These are phyloP conservation scores for Tephrocybe sp. DNA, from an alignment of 768 basidiomycete genomes.

Conservation along the genomic window DNA sequence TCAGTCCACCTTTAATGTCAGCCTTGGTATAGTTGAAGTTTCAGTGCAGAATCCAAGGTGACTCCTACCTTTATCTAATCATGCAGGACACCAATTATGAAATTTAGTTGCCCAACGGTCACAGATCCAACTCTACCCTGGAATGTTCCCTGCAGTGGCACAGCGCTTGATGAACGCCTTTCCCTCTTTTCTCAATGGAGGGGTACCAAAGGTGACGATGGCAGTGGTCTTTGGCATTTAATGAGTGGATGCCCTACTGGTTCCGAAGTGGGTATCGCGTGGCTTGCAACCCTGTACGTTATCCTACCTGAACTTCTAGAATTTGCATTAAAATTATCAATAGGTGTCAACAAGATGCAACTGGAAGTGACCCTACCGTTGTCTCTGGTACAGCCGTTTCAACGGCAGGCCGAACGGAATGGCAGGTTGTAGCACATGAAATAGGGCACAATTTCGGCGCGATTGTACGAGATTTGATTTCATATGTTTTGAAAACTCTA, in stretches of 20 bases:
- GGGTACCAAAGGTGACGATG: slow-evolving; percentile 68
- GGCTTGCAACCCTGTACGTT: slow-evolving; percentile 76
- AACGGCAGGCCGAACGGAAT: slow-evolving; percentile 73
- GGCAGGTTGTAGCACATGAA: slow-evolving; percentile 83
- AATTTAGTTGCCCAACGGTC: slow-evolving; percentile 58
- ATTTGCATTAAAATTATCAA: slow-evolving; percentile 4
- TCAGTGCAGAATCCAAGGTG: slow-evolving; percentile 64
- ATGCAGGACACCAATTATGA: background rate
- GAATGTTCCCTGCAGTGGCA: slow-evolving; percentile 70
- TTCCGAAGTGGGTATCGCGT: slow-evolving; percentile 85
- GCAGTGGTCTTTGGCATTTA: slow-evolving; percentile 84
- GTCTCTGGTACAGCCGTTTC: slow-evolving; percentile 86
- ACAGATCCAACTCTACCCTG: slow-evolving; percentile 58
- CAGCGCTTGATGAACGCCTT: slow-evolving; percentile 65
- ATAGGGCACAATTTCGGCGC: slow-evolving; percentile 90
- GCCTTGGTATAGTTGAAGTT: slow-evolving; percentile 80
- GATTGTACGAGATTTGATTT: slow-evolving; percentile 53
- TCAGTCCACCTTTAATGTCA: slow-evolving; percentile 78
- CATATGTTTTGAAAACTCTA: slow-evolving; percentile 6
- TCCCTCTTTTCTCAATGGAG: slow-evolving; percentile 85
- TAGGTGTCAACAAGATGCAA: slow-evolving; percentile 57
- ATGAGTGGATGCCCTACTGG: slow-evolving; percentile 84
- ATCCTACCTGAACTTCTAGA: background rate
- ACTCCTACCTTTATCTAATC: slow-evolving; percentile 15
- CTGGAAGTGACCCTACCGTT: slow-evolving; percentile 43